Evolutionary conservation across 2,329 filamentous ascomycete species (phyloP).

Genomic region (Phialophora verrucosa): DNA sequence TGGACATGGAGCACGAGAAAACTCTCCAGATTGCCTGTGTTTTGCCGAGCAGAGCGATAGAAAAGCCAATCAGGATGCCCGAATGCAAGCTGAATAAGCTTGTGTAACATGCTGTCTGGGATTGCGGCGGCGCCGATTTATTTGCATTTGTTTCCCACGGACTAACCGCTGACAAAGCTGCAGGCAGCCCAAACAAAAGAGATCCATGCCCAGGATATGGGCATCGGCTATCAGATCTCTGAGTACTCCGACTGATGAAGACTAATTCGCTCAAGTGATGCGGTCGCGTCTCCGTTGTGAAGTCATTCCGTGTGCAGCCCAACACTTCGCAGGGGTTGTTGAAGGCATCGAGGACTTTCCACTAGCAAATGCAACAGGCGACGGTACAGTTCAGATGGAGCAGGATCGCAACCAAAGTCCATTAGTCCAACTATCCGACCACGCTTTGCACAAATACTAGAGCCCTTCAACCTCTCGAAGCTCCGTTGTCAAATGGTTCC

Average conservation of each 20-base stretch:
- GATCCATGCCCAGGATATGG: background rate
- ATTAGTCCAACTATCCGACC: background rate
- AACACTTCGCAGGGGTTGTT: too few species aligned
- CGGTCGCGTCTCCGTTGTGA: background rate
- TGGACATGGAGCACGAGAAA: background rate
- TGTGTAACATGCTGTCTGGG: background rate
- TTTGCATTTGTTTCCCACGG: background rate
- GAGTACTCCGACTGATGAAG: background rate
- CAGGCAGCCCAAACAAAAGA: background rate
- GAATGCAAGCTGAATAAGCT: conserved; percentile 9
- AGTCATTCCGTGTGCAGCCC: background rate
- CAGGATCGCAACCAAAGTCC: background rate
- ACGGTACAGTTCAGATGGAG: background rate
- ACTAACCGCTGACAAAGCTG: conserved; percentile 7
- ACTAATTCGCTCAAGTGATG: background rate
- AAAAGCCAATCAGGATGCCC: background rate
- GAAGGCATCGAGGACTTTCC: too few species aligned
- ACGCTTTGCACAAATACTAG: background rate
- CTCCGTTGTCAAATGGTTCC: conserved; percentile 55
- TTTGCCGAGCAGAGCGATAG: background rate
- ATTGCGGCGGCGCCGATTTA: background rate
- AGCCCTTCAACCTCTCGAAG: background rate
- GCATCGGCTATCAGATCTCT: background rate
- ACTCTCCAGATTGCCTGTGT: background rate
- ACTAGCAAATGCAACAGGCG: background rate